These are phyloP conservation scores for Lactifluus subvellereus DNA, from an alignment of 768 basidiomycete genomes.

Conservation along the genomic window DNA sequence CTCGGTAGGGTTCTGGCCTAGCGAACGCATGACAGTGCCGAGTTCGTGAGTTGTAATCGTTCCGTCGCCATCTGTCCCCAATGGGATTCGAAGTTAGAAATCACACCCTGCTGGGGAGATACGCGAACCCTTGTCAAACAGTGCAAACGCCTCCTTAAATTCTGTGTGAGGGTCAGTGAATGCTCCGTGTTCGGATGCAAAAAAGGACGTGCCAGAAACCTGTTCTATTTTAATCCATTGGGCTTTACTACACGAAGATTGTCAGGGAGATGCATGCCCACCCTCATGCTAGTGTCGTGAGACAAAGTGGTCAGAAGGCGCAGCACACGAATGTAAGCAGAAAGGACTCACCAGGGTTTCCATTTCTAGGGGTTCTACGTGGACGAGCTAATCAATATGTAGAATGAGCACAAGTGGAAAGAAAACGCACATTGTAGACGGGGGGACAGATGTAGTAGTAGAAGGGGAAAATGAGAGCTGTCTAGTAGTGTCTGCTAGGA, in stretches of 20 bases:
- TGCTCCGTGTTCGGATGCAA: neutral
- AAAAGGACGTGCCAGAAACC: constrained; percentile 65
- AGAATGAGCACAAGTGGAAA: neutral
- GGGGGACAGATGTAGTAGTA: neutral
- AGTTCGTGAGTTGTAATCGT: constrained; percentile 89
- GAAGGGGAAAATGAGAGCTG: neutral
- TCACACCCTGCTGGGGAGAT: neutral
- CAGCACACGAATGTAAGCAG: neutral
- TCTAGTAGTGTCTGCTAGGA: too few species aligned
- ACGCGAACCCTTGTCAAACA: constrained; percentile 86
- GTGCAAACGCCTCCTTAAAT: constrained; percentile 98
- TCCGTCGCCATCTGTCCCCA: constrained; percentile 72
- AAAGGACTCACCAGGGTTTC: constrained; percentile 46
- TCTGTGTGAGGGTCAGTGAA: constrained; percentile 42
- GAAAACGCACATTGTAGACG: neutral
- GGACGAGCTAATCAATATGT: neutral
- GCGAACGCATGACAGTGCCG: constrained; percentile 88
- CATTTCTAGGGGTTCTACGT: constrained; percentile 32
- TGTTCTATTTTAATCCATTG: constrained; percentile 54
- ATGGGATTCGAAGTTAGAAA: neutral
- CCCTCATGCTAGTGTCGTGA: constrained; percentile 47
- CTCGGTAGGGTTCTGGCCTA: constrained; percentile 90
- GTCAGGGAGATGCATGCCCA: constrained; percentile 30
- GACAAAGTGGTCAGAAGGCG: neutral
- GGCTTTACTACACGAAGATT: neutral